These are phyloP conservation scores for Agapanthus africanus DNA, from an alignment of 106 monocot genomes.

Conservation along the genomic window DNA sequence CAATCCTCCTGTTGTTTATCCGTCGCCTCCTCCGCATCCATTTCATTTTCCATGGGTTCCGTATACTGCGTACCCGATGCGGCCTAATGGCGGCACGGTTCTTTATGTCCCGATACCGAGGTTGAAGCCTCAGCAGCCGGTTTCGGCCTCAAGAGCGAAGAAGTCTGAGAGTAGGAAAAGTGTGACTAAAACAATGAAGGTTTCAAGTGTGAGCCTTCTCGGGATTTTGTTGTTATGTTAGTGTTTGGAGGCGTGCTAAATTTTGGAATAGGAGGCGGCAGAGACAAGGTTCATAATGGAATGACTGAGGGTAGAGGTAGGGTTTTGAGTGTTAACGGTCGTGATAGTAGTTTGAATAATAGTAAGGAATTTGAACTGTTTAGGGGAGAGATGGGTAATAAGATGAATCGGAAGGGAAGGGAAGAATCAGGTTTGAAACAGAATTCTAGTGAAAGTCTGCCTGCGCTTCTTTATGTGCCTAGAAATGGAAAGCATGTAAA, in stretches of 20 bases:
- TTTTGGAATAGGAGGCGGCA: constrained; percentile 29
- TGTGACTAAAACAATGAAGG: constrained; percentile 42
- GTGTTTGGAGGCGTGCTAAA: constrained; percentile 22
- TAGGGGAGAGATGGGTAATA: constrained; percentile 2
- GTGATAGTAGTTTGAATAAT: constrained; percentile 9
- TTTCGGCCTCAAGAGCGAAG: too few relatives aligned
- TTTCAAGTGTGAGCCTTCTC: constrained; percentile 55
- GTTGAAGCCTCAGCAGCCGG: too few relatives aligned
- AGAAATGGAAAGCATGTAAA: constrained; percentile 88
- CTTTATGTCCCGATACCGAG: constrained; percentile 78
- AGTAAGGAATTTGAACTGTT: constrained; percentile 11
- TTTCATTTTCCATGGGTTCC: constrained; percentile 24
- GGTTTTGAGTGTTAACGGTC: constrained; percentile 34
- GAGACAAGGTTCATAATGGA: too few relatives aligned
- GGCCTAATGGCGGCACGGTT: constrained; percentile 52
- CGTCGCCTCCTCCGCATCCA: constrained; percentile 2
- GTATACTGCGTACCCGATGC: constrained; percentile 31
- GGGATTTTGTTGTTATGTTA: constrained; percentile 40
- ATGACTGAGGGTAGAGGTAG: constrained; percentile 16
- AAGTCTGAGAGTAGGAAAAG: constrained; percentile 42
- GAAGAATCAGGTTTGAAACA: neutral
- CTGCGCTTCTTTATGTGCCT: constrained; percentile 81
- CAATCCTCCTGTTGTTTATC: neutral
- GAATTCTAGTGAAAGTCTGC: constrained; percentile 59
- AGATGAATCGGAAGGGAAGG: constrained; percentile 8